phyloP scores from a whole-genome alignment of 805 yeast species.

The Yarrowia sp. region DNA sequence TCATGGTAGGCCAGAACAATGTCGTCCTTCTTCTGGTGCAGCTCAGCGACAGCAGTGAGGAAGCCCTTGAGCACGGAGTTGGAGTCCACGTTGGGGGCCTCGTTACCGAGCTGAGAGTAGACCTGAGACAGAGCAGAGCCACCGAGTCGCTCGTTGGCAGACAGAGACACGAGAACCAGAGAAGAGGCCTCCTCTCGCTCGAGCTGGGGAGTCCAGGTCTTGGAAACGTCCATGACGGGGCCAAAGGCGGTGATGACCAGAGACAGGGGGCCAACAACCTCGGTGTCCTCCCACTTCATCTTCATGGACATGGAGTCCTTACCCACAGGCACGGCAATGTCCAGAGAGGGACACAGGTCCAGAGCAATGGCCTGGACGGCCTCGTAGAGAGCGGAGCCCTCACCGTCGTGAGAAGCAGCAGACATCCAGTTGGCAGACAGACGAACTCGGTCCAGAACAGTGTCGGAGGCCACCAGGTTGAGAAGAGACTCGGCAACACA shows the following conservation, averaged over 20 bases:
- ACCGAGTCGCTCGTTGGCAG: constrained; percentile 73
- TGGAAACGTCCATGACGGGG: constrained; percentile 81
- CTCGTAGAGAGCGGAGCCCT: constrained; percentile 92
- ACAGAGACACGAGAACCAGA: constrained; percentile 83
- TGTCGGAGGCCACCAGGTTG: constrained; percentile 89
- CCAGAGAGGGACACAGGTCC: constrained; percentile 92
- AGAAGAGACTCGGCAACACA: constrained; percentile 93
- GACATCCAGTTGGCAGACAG: constrained; percentile 99
- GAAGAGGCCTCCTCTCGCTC: constrained; percentile 54
- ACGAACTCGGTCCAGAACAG: constrained; percentile 74
- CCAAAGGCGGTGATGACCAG: constrained; percentile 90
- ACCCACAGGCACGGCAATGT: constrained; percentile 94
- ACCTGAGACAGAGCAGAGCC: constrained; percentile 97
- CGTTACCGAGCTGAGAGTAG: constrained; percentile 82
- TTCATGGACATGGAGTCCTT: constrained; percentile 99
- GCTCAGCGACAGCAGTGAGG: constrained; percentile 68
- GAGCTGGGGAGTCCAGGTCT: constrained; percentile 94
- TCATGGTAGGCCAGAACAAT: constrained; percentile 90
- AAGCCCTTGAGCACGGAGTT: constrained; percentile 68
- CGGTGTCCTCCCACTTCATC: constrained; percentile 88
- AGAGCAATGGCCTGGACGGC: constrained; percentile 97
- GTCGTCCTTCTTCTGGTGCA: constrained; percentile 66
- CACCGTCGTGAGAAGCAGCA: constrained; percentile 93
- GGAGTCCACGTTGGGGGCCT: constrained; percentile 83
- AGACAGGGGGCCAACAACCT: constrained; percentile 95